Evolutionary conservation across 495 filamentous ascomycete genomes (phyloP), one percentile per base, ranked within the genome.

Genomic region (Penicillium dipodomyicola): DNA sequence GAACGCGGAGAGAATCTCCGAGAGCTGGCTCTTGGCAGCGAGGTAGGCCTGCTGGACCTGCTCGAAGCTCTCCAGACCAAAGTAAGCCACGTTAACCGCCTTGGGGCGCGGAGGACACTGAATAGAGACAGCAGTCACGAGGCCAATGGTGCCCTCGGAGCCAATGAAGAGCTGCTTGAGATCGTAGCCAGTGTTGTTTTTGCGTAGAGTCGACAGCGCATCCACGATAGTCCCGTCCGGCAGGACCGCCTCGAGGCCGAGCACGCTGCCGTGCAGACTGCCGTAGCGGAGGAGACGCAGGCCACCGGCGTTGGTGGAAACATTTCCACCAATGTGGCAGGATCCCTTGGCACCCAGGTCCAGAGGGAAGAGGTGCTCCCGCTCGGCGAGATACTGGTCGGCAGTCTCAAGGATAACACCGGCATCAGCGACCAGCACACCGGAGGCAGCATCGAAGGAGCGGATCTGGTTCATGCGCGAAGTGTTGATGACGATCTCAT

Each of bases 111-210:
- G 90, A 0, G 95, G 92, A 67, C 92, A 97, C 33, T 91, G 77
- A 51, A 98, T 88, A 0, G 91, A 92, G 25, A 97, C 81, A 19
- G 82, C 90, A 19, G 94, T 98, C 60, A 98, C 88, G 64, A 97
- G 87, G 45, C 94, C 94, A 57, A 98, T 87, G 8, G 94, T 97
- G 20, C 94, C 94, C 69, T 98, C 94, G 22, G 84, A 85, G 20
- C 94, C 94, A 60, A 98, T 95, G 71, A 97, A 97, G 22, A 98
- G 82, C 72, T 98, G 94, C 79, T 98, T 98, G 42, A 98, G 74
- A 67, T 97, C 94, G 71, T 97, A 97, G 22, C 94, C 94, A 52
- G 89, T 98, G 75, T 98, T 98, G 80, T 98, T 97, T 78, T 98
- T 98, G 49, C 95, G 86, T 39, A 97, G 75, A 51, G 79, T 90